phyloP scores from a whole-genome alignment of 2,329 filamentous ascomycete genomes.

The Cercospora berteroae region DNA sequence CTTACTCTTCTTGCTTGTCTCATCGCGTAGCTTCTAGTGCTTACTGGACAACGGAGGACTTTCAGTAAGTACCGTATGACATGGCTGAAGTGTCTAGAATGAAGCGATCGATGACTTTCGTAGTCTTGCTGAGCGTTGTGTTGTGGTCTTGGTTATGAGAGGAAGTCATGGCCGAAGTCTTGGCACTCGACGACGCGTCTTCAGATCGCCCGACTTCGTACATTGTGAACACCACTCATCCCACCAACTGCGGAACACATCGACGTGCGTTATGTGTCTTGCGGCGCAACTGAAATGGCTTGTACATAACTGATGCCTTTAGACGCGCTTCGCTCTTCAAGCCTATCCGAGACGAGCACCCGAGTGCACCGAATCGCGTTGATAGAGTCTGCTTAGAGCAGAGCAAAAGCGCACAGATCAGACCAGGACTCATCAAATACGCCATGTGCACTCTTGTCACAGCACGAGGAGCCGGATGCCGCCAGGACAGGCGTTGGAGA shows the following conservation, averaged over 20 bases:
- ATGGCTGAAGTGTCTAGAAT: not conserved
- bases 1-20: not conserved
- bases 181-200: not conserved
- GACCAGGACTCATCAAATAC: not conserved
- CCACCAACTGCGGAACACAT: not conserved
- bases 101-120: not conserved
- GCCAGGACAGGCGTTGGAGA: not conserved
- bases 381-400: not conserved
- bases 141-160: not conserved
- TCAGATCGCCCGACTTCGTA: not conserved
- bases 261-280: not conserved
- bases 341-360: not conserved
- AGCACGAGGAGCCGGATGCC: not conserved
- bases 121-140: not conserved
- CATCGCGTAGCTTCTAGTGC: not conserved
- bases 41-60: not conserved
- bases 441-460: not conserved
- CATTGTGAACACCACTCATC: not conserved
- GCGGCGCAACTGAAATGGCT: not conserved
- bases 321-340: not conserved
- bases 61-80: not conserved
- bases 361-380: not conserved
- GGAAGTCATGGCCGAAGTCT: not conserved
- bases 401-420: not conserved
- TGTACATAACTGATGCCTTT: not conserved